Conservation (phyloP, 2,329 filamentous ascomycete genomes). For the Madurella fahalii region DNA sequence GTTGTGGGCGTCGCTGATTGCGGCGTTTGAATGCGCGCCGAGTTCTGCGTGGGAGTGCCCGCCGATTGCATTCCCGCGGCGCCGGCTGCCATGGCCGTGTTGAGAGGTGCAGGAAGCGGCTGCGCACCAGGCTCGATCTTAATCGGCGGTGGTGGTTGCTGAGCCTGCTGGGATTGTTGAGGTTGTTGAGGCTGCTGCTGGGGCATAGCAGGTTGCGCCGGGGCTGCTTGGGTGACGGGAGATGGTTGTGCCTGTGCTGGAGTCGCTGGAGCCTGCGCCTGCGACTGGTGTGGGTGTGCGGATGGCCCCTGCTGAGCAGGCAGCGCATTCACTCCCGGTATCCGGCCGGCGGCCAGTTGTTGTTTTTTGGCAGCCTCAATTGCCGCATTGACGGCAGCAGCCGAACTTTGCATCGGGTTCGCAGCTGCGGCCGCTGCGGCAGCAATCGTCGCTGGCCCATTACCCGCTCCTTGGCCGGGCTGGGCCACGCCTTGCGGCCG, state of each 20-base stretch:
- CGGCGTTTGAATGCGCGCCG: slow-evolving; percentile 47
- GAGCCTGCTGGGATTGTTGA: slow-evolving; percentile 28
- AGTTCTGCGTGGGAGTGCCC: slow-evolving; percentile 47
- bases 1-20: slow-evolving; percentile 40
- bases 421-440: slow-evolving; percentile 17
- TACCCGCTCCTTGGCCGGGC: slow-evolving; percentile 16
- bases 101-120: slow-evolving; percentile 41
- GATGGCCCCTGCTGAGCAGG: slow-evolving; percentile 24
- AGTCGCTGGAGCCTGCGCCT: slow-evolving; percentile 18
- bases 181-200: slow-evolving; percentile 27
- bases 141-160: slow-evolving; percentile 29
- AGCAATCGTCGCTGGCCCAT: slow-evolving; percentile 22
- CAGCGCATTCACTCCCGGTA: slow-evolving; percentile 23
- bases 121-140: slow-evolving; percentile 37
- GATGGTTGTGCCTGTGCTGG: slow-evolving; percentile 19
- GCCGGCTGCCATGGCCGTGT: slow-evolving; percentile 42
- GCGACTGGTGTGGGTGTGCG: slow-evolving; percentile 9
- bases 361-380: slow-evolving; percentile 46
- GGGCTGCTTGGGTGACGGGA: slow-evolving; percentile 15
- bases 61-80: slow-evolving; percentile 37
- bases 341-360: slow-evolving; percentile 30
- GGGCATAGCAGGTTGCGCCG: slow-evolving; percentile 2
- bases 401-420: slow-evolving; percentile 25
- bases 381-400: slow-evolving; percentile 41
- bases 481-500: slow-evolving; percentile 15